Evolutionary conservation across 805 yeast species (phyloP).

Genomic region (Lipomyces oligophaga): DNA sequence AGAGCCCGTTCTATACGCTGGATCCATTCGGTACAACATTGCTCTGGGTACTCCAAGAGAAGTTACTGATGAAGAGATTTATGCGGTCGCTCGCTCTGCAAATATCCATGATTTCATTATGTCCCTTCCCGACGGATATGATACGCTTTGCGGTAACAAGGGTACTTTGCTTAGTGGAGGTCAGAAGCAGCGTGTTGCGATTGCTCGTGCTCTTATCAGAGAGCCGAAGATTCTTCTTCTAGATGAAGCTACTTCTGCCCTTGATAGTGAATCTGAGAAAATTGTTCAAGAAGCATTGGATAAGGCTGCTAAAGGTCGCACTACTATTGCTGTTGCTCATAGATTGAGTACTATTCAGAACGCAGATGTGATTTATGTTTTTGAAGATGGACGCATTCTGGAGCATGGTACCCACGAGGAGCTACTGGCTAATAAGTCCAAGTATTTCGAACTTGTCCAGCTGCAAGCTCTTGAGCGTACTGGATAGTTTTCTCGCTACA

Average conservation of each 20-base stretch:
- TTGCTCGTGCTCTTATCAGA: conserved; percentile 59
- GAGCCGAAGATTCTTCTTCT: conserved; percentile 53
- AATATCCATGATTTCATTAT: conserved; percentile 51
- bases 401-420: conserved; percentile 51
- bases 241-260: conserved; percentile 57
- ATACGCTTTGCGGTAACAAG: conserved; percentile 47
- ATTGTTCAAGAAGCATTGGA: conserved; percentile 60
- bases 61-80: conserved; percentile 41
- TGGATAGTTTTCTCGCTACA: no score
- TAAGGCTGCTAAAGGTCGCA: conserved; percentile 57
- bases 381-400: conserved; percentile 52
- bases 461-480: conserved; percentile 46
- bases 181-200: conserved; percentile 61
- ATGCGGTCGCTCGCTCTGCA: conserved; percentile 48
- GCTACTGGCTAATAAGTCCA: conserved; percentile 39
- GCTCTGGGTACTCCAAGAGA: conserved; percentile 39
- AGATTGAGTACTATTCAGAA: conserved; percentile 58
- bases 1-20: conserved; percentile 65
- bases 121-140: conserved; percentile 51
- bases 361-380: conserved; percentile 49
- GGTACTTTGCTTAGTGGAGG: conserved; percentile 63
- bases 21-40: conserved; percentile 72
- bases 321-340: conserved; percentile 73
- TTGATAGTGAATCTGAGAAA: conserved; percentile 59
- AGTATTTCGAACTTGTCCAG: conserved; percentile 42